These are phyloP conservation scores for Brassica nigra DNA, from an alignment of 345 rosid species.

Conservation along the genomic window DNA sequence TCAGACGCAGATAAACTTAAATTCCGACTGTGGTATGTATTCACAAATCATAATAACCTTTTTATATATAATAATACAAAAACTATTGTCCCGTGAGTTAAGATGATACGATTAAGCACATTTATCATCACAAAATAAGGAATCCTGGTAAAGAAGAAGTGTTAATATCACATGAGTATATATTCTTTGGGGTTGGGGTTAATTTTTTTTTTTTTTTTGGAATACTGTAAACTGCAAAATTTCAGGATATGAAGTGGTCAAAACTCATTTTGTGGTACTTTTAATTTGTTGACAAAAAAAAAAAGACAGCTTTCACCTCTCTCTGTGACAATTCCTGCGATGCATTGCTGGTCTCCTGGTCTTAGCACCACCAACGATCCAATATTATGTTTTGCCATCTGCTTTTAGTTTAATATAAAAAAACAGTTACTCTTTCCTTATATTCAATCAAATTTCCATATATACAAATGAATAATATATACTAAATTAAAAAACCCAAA, in stretches of 20 bases:
- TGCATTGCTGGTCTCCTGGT: conserved; percentile 65
- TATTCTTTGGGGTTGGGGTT: not conserved
- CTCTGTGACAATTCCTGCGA: conserved; percentile 90
- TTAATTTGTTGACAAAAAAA: not conserved
- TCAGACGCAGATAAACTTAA: not conserved
- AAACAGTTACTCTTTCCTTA: not conserved
- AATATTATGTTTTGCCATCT: conserved; percentile 86
- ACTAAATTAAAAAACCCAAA: too few relatives aligned
- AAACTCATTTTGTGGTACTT: not conserved
- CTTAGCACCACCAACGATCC: conserved; percentile 88
- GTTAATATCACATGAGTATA: not conserved
- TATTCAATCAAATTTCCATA: too few relatives aligned
- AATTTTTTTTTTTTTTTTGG: not conserved
- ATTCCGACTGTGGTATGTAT: not conserved
- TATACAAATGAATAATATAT: too few relatives aligned
- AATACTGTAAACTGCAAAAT: not conserved
- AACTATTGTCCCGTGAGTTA: not conserved
- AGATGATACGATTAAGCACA: not conserved
- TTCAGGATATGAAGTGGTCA: not conserved
- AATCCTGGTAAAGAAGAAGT: not conserved
- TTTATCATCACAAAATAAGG: not conserved
- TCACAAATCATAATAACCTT: not conserved
- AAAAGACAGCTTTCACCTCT: conserved; percentile 54
- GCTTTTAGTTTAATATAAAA: conserved; percentile 26
- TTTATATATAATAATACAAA: not conserved